Base-by-base conservation (phyloP, 2,329 filamentous ascomycete species). In the Botrytis aclada region DNA sequence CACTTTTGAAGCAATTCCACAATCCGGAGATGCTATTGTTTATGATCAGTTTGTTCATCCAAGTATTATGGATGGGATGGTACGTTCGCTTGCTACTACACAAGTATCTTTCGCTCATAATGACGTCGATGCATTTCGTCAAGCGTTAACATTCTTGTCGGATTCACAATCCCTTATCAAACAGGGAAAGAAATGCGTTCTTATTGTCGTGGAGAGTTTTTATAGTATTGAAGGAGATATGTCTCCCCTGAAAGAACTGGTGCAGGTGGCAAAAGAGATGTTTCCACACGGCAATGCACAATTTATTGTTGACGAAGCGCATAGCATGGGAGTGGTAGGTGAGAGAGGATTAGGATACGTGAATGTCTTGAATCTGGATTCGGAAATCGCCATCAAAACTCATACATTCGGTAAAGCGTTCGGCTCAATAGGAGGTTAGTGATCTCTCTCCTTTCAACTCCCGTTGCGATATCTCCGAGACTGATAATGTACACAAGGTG, bases 141-240 rank as follows among this genome's bases (percentile, higher is more conserved):
- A 56, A 4, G 32, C 25, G n/a, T 45, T 39, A 4, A 16, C 5
- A 16, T 37, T 12, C 9, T 10, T 67, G 41, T 45, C 20, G 64
- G 64, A 67, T 29, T 32, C 64, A 12, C 32, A 45, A 14, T 5
- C n/a, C 4, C n/a, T 45, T 12, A n/a, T 67, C 32, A 37, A 25
- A 34, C 39, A 51, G 7, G 64, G 64, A 8, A 25, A 67, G 18
- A 41, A 54, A n/a, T 45, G 39, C 8, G 64, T 67, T 25, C 43
- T 54, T 6, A 32, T 39, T 18, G 45, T 34, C 4, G 34, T 67
- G 4, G 47, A 67, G 43, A 47, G 39, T 34, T 51, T 67, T 45
- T 67, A 67, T 18, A 67, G 64, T 25, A 54, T 67, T 12, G 47
- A 67, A 37, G 43, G 64, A 4, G 47, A 67, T n/a, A 67, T 67